Evolutionary conservation across 2,329 filamentous ascomycete genomes (phyloP).

Genomic region (Hirsutella rhossiliensis): DNA sequence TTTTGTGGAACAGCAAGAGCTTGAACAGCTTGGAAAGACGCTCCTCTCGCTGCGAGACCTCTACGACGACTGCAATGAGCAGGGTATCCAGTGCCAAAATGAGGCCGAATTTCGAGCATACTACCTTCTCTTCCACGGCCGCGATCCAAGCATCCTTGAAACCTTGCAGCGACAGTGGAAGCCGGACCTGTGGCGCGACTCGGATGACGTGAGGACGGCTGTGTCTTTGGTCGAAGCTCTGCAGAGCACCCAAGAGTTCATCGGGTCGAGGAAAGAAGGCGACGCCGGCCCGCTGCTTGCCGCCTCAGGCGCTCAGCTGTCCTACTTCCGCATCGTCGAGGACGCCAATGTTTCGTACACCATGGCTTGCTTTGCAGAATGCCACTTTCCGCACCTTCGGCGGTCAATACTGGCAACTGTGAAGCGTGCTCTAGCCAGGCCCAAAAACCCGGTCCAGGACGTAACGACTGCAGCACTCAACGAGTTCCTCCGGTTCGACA

Average conservation of each 20-base stretch:
- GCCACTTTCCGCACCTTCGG: slow-evolving; percentile 51
- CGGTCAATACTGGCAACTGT: slow-evolving; percentile 45
- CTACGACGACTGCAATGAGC: slow-evolving; percentile 53
- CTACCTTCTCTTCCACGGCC: slow-evolving; percentile 49
- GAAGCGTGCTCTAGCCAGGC: slow-evolving; percentile 41
- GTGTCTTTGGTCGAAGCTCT: slow-evolving; percentile 47
- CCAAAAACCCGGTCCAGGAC: slow-evolving; percentile 45
- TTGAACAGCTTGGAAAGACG: slow-evolving; percentile 54
- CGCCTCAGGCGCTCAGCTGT: slow-evolving; percentile 35
- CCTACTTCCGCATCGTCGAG: slow-evolving; percentile 49
- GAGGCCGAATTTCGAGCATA: slow-evolving; percentile 57
- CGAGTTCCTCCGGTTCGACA: slow-evolving; percentile 52
- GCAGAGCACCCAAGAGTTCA: slow-evolving; percentile 44
- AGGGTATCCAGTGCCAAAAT: slow-evolving; percentile 45
- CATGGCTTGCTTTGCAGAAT: slow-evolving; percentile 57
- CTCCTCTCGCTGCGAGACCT: slow-evolving; percentile 52
- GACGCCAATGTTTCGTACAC: slow-evolving; percentile 49
- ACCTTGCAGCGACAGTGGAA: slow-evolving; percentile 45
- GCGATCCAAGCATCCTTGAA: slow-evolving; percentile 42
- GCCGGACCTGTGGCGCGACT: slow-evolving; percentile 38
- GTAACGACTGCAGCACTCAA: slow-evolving; percentile 46
- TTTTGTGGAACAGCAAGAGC: slow-evolving; percentile 55
- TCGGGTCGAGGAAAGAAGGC: slow-evolving; percentile 41
- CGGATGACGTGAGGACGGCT: slow-evolving; percentile 48
- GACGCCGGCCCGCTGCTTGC: slow-evolving; percentile 35